Conservation (phyloP, 2,329 filamentous ascomycete genomes). For the Hymenoscyphus repandus region DNA sequence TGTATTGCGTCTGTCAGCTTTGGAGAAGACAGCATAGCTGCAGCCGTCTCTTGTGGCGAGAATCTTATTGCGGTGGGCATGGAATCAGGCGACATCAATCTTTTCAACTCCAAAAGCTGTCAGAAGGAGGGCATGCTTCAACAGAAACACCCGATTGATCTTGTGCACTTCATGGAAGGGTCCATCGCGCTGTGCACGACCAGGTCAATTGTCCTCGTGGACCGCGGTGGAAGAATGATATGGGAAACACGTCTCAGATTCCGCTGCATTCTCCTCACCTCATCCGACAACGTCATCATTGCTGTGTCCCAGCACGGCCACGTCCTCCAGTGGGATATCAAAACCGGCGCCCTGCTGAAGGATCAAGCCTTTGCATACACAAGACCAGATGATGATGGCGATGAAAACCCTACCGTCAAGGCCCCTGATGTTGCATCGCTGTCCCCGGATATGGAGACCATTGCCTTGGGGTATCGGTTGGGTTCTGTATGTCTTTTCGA, state of each 20-base stretch:
- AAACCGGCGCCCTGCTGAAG: too few relatives aligned
- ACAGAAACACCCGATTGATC: neutral
- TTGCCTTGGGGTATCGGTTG: conserved; percentile 8
- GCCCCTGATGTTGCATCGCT: neutral
- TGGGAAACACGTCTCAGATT: neutral
- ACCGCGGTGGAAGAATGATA: neutral
- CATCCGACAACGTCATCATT: neutral
- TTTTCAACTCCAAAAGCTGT: neutral
- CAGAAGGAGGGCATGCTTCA: neutral
- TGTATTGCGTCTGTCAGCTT: conserved; percentile 24
- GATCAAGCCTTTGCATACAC: too few relatives aligned
- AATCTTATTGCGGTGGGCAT: neutral
- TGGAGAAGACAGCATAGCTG: neutral
- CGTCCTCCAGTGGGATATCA: neutral
- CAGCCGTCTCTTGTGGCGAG: neutral
- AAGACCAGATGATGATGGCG: neutral
- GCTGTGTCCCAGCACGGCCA: neutral
- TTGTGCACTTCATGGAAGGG: neutral
- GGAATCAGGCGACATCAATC: neutral
- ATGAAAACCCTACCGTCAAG: neutral
- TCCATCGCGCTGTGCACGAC: too few relatives aligned
- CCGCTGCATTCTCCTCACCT: too few relatives aligned
- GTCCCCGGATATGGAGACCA: conserved; percentile 4
- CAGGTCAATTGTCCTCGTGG: neutral
- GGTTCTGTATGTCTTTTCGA: conserved; percentile 16